Evolutionary conservation across 202 grass and related monocot genomes (phyloP), one percentile per base, ranked within the genome.

Genomic region (Cymbopogon flexuosus): DNA sequence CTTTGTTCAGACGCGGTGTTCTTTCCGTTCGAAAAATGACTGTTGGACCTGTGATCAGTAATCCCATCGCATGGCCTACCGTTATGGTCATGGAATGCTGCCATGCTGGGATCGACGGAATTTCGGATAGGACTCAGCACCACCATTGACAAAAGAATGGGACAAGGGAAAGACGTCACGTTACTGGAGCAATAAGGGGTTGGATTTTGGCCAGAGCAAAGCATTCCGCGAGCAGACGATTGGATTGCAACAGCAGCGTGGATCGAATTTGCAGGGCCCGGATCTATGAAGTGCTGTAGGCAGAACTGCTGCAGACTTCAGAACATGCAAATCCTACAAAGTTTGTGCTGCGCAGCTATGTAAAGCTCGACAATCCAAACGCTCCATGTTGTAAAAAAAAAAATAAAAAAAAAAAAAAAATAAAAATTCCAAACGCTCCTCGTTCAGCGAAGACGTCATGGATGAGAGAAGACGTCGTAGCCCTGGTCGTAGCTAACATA

Each of bases 401-500:
- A n/a, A n/a, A n/a, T n/a, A n/a, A n/a, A n/a, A n/a, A n/a, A n/a
- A n/a, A n/a, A n/a, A n/a, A n/a, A n/a, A n/a, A n/a, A n/a, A n/a
- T n/a, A n/a, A n/a, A n/a, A n/a, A n/a, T 31, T 21, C 51, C 51
- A 56, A 10, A 3, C 5, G 7, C 22, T 34, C 37, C 14, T 68
- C 5, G 10, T 23, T 10, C 56, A 63, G 10, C 68, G 5, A 51
- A 33, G 10, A 34, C 16, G 71, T 15, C 58, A 73, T 54, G 66
- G 3, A 11, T 4, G 11, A 18, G 67, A 68, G 12, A 42, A 19
- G 24, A 65, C 24, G 84, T 30, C 61, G 3, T n/a, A n/a, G n/a
- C n/a, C n/a, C n/a, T n/a, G n/a, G n/a, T n/a, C n/a, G n/a, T 22
- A 46, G 62, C 69, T 60, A 75, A 76, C 78, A 18, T 76, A 42